These are phyloP conservation scores for Thelephora aurantiotincta DNA, from an alignment of 768 basidiomycete species.

Conservation along the genomic window DNA sequence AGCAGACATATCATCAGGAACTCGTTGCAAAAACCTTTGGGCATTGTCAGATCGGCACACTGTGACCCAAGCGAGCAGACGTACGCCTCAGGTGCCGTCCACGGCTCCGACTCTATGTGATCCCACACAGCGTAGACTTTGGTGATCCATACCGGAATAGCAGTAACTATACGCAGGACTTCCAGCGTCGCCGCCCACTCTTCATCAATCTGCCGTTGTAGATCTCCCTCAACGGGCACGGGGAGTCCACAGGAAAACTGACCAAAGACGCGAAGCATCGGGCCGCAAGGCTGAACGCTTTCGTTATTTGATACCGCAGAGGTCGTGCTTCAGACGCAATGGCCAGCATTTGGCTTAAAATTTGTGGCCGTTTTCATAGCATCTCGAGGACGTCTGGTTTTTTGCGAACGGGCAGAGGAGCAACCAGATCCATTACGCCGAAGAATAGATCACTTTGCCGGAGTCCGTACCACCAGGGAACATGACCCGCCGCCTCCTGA, in stretches of 20 bases:
- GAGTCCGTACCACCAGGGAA: slow-evolving; percentile 14
- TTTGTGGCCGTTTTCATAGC: slow-evolving; percentile 9
- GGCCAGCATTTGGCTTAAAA: slow-evolving; percentile 13
- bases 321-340: slow-evolving; percentile 14
- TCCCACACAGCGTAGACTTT: neutral
- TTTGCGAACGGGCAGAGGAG: slow-evolving; percentile 4
- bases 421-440: slow-evolving; percentile 8
- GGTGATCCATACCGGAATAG: neutral
- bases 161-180: neutral
- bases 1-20: too few relatives aligned
- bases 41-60: too few relatives aligned
- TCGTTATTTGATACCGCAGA: slow-evolving; percentile 16
- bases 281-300: slow-evolving; percentile 11
- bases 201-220: neutral
- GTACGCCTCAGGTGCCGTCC: neutral
- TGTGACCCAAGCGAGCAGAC: neutral
- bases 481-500: too few relatives aligned
- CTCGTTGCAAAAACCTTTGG: too few relatives aligned
- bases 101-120: neutral
- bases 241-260: slow-evolving; percentile 8
- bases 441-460: slow-evolving; percentile 8
- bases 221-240: neutral
- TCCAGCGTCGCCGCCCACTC: neutral
- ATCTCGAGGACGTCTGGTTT: slow-evolving; percentile 9
- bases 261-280: slow-evolving; percentile 16